Evolutionary conservation across 768 basidiomycete species (phyloP), one percentile per base, ranked within the genome.

Genomic region (Cytidiella melzeri): DNA sequence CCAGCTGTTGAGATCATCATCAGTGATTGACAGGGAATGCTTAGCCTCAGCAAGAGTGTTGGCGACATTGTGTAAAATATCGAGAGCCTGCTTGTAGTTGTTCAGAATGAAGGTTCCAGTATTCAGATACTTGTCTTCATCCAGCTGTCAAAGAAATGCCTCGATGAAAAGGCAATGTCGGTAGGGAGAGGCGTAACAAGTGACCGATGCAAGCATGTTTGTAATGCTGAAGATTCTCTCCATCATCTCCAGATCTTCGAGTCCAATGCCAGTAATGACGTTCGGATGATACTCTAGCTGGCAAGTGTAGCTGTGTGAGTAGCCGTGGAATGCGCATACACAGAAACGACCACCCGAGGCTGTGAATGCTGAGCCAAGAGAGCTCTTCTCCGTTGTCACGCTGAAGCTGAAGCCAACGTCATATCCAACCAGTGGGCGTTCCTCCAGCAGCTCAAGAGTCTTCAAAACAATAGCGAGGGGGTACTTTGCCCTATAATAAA

Each of bases 311-410:
- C 65, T 56, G 53, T 73, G 69, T 6, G 64, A 48, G 47, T 69
- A 67, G 1, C 69, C 67, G 51, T 70, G 68, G 43, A 69, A 70
- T 1, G 66, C 56, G 44, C 62, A 51, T 5, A 64, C 58, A 23
- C 46, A 51, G 9, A 48, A 30, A 7, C 52, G 52, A 1, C 27
- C 39, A 3, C 43, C 23, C 2, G 18, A 28, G 13, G n/a, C 37
- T 2, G 28, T 9, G 48, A 50, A 55, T 1, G 41, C 34, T 0
- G 48, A n/a, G 1, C 59, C 53, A 3, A 61, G 41, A 12, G 54
- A 57, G 20, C 49, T 57, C 27, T 37, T 18, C 1, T 19, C 18
- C 2, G 57, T 18, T 0, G 57, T 61, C 11, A 28, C 46, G 27
- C 47, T 30, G 41, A 61, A 61, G 2, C 27, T 28, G 36, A 57